phyloP scores from a whole-genome alignment of 768 basidiomycete species.

The Gautieria morchelliformis region DNA sequence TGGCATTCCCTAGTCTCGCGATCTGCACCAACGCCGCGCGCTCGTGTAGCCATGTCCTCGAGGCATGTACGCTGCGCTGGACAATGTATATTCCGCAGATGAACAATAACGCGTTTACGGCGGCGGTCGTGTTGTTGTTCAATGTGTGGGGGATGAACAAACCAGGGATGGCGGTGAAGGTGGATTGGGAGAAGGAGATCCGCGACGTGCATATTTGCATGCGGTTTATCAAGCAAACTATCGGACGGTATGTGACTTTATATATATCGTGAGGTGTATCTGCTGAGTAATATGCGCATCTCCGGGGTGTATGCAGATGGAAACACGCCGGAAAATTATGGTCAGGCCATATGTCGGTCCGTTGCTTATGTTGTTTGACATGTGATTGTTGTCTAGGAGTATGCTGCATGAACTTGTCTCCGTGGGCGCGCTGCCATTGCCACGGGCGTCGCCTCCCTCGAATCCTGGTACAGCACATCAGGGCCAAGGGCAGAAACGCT shows the following conservation, averaged over 20 bases:
- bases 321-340: background rate
- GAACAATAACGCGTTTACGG: conserved; percentile 38
- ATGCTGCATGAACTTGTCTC: background rate
- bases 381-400: background rate
- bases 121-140: conserved; percentile 49
- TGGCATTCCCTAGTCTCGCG: conserved; percentile 42
- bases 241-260: background rate
- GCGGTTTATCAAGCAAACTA: background rate
- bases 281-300: background rate
- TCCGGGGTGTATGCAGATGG: background rate
- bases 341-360: background rate
- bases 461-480: background rate
- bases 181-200: conserved; percentile 42
- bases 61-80: conserved; percentile 37
- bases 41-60: conserved; percentile 50
- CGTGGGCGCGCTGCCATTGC: background rate
- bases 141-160: conserved; percentile 56
- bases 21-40: conserved; percentile 54
- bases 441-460: background rate
- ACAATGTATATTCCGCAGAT: conserved; percentile 34
- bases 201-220: conserved; percentile 52
- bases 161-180: conserved; percentile 25
- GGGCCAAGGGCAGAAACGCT: background rate
- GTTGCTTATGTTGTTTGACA: background rate
- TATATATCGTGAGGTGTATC: background rate